Evolutionary conservation across 768 basidiomycete genomes (phyloP), one percentile per base, ranked within the genome.

Genomic region (Hebeloma cylindrosporum): DNA sequence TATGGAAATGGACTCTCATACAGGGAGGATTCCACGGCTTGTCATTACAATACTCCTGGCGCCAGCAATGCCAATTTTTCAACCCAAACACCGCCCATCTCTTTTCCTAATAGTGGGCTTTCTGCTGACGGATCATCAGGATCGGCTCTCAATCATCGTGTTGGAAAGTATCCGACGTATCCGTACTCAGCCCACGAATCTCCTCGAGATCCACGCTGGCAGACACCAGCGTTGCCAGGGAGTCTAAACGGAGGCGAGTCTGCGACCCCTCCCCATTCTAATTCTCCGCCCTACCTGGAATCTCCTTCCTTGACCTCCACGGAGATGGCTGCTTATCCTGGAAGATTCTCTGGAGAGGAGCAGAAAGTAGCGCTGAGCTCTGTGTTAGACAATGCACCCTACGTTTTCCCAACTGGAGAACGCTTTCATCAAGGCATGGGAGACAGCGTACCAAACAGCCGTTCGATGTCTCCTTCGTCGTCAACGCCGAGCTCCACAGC

Each of bases 381-480:
- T 8, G 54, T 52, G 6, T 51, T 62, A 30, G 58, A 59, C n/a
- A 50, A 28, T 29, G 61, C 61, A 2, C 58, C 60, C 6, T 64
- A 59, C 39, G 51, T 57, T 9, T 64, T 64, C 36, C 55, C 61
- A 8, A 59, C 48, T 25, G 43, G 41, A 8, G 60, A 59, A 25
- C 60, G 60, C 18, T 62, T 59, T 33, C 51, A 55, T 27, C 54
- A 54, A 34, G 50, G 47, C 31, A 27, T 57, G 18, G 40, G 44
- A 17, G 54, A 57, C 29, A 57, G 54, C 39, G 36, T 55, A 20
- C 54, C 63, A 10, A 71, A 69, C 47, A 87, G 83, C 60, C 82
- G 87, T 38, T 85, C 87, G 13, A 73, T 86, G 52, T 88, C 87
- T 5, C 85, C 86, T 28, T 74, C 77, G 21, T 72, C 76, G 16